A percentile compares a stretch with the other conserved stretches of the same genome.
Conservation (phyloP, 495 filamentous ascomycete species). For the Penicillium psychrofluorescens region DNA sequence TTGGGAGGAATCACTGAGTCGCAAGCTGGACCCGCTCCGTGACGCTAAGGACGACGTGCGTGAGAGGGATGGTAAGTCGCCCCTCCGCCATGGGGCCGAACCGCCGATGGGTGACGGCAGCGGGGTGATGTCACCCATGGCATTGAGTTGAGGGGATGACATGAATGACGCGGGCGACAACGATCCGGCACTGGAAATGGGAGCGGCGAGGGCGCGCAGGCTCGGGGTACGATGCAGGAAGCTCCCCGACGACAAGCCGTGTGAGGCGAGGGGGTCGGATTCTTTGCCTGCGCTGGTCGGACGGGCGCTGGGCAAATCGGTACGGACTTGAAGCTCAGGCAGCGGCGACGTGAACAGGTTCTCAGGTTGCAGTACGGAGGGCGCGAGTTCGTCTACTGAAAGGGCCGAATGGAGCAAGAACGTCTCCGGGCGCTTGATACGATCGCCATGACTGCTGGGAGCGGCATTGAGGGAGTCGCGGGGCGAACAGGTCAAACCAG, state of each 20-base stretch:
- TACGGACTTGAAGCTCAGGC: slow-evolving; percentile 36
- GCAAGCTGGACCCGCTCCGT: slow-evolving; percentile 31
- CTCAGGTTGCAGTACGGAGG: slow-evolving; percentile 9
- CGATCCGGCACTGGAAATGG: slow-evolving; percentile 42
- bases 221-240: slow-evolving; percentile 43
- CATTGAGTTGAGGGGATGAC: slow-evolving; percentile 67
- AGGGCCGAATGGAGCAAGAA: not conserved
- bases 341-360: slow-evolving; percentile 5
- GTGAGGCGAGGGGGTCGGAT: slow-evolving; percentile 24
- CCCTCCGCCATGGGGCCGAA: slow-evolving; percentile 59
- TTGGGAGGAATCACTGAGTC: slow-evolving; percentile 35
- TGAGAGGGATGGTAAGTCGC: slow-evolving; percentile 38
- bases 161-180: slow-evolving; percentile 52
- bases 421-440: not conserved
- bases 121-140: slow-evolving; percentile 86
- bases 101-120: slow-evolving; percentile 80
- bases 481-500: slow-evolving; percentile 3
- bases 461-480: slow-evolving; percentile 6
- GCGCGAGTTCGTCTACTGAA: slow-evolving; percentile 6
- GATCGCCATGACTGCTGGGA: slow-evolving; percentile 9
- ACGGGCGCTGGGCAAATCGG: slow-evolving; percentile 23
- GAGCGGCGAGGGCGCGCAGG: slow-evolving; percentile 36
- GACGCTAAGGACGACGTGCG: slow-evolving; percentile 34
- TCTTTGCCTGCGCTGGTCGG: slow-evolving; percentile 25
- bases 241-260: slow-evolving; percentile 38